Percentiles rank a stretch among this genome's conserved stretches.
Evolutionary conservation across 768 basidiomycete species (phyloP).

Genomic region (Trichaptum fuscoviolaceum): DNA sequence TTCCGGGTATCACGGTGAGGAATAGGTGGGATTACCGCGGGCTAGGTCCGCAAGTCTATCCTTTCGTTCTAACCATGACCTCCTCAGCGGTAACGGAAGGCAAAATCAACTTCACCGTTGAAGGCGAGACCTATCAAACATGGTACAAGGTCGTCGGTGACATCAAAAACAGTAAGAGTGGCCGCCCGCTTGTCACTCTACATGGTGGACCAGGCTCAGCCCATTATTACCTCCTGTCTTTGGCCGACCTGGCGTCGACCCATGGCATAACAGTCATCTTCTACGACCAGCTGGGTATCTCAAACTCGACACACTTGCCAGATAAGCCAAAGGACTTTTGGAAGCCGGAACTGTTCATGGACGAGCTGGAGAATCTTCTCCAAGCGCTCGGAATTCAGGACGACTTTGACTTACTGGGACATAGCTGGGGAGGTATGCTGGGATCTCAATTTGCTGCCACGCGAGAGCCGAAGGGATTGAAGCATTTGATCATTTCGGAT

Average conservation of each 20-base stretch:
- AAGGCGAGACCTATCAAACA: slow-evolving; percentile 34
- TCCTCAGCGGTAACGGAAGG: slow-evolving; percentile 28
- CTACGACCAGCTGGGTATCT: slow-evolving; percentile 54
- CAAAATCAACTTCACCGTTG: slow-evolving; percentile 22
- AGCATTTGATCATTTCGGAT: slow-evolving; percentile 40
- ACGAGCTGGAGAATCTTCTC: slow-evolving; percentile 42
- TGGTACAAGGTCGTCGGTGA: slow-evolving; percentile 50
- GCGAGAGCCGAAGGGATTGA: slow-evolving; percentile 30
- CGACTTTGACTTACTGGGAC: slow-evolving; percentile 37
- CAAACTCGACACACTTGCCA: slow-evolving; percentile 48
- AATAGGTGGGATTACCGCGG: too few species aligned
- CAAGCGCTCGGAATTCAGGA: slow-evolving; percentile 38
- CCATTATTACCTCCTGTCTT: slow-evolving; percentile 35
- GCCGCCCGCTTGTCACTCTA: slow-evolving; percentile 41
- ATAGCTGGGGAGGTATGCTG: slow-evolving; percentile 44
- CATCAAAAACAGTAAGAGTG: slow-evolving; percentile 24
- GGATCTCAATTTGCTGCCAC: slow-evolving; percentile 27
- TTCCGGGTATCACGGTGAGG: too few species aligned
- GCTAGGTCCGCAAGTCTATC: neutral
- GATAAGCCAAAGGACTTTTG: slow-evolving; percentile 49
- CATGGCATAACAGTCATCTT: slow-evolving; percentile 42
- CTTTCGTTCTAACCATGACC: slow-evolving; percentile 15
- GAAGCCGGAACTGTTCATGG: slow-evolving; percentile 44
- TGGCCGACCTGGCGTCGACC: slow-evolving; percentile 32
- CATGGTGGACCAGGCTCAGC: slow-evolving; percentile 51